Conservation (phyloP, 2,329 filamentous ascomycete genomes). For the Pezicula rhizophila region DNA sequence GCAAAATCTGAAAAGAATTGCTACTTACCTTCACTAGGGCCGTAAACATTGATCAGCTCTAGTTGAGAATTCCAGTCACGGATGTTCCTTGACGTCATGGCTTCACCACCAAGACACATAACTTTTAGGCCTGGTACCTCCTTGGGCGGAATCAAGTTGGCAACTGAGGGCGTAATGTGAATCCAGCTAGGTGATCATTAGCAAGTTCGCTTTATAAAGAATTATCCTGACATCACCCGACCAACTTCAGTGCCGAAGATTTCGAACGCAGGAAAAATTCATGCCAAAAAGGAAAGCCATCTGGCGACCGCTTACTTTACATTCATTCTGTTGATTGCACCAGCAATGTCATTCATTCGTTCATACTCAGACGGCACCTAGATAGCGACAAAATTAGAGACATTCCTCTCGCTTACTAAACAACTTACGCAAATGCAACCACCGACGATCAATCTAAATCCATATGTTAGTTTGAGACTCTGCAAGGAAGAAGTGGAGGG, state of each 20-base stretch:
- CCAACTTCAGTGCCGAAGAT: too few relatives aligned
- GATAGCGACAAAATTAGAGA: too few relatives aligned
- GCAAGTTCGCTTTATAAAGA: too few relatives aligned
- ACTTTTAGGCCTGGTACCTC: neutral
- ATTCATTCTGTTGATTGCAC: constrained; percentile 3
- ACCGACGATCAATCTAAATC: constrained; percentile 2
- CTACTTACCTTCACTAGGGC: constrained; percentile 66
- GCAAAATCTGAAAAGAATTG: too few relatives aligned
- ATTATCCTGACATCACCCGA: too few relatives aligned
- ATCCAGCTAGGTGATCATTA: neutral
- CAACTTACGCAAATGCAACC: constrained; percentile 5
- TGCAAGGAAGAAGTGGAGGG: too few relatives aligned
- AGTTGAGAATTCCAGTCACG: constrained; percentile 42
- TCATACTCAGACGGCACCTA: constrained; percentile 4
- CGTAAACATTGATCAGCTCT: constrained; percentile 49
- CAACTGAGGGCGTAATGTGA: constrained; percentile 4
- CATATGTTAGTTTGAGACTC: too few relatives aligned
- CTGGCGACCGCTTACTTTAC: neutral
- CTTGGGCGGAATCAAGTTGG: neutral
- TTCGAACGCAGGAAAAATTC: too few relatives aligned
- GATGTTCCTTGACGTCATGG: neutral
- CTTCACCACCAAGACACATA: constrained; percentile 37
- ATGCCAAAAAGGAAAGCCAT: too few relatives aligned
- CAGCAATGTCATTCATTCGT: constrained; percentile 1
- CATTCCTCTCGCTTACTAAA: too few relatives aligned